Evolutionary conservation across 768 basidiomycete genomes (phyloP).

Genomic region (Solioccasus polychromus): DNA sequence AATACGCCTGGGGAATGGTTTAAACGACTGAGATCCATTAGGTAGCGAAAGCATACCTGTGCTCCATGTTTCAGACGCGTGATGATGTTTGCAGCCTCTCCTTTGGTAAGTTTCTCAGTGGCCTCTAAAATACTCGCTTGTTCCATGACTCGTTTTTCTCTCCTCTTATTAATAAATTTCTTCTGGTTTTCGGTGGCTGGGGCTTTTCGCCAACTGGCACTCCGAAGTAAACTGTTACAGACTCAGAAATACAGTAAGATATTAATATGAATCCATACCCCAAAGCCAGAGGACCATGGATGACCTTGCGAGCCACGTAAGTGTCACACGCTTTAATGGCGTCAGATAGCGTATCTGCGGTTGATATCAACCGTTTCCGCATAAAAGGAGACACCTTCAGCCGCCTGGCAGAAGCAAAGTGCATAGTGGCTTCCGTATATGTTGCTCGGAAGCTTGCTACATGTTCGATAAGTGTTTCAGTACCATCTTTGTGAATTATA

Average conservation of each 20-base stretch:
- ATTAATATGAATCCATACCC: slow-evolving; percentile 40
- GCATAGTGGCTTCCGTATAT: slow-evolving; percentile 52
- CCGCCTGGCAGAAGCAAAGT: slow-evolving; percentile 40
- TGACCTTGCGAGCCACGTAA: slow-evolving; percentile 54
- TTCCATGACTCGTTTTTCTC: slow-evolving; percentile 32
- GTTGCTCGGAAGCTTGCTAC: slow-evolving; percentile 44
- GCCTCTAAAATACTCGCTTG: slow-evolving; percentile 18
- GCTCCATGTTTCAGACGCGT: slow-evolving; percentile 76
- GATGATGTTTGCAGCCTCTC: slow-evolving; percentile 77
- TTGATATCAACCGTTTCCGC: slow-evolving; percentile 50
- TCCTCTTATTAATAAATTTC: slow-evolving; percentile 51
- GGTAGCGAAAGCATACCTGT: slow-evolving; percentile 40
- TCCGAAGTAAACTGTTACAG: slow-evolving; percentile 50
- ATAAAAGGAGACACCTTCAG: slow-evolving; percentile 54
- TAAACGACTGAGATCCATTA: background rate
- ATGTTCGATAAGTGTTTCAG: slow-evolving; percentile 8
- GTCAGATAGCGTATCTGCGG: slow-evolving; percentile 51
- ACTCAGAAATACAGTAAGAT: slow-evolving; percentile 3
- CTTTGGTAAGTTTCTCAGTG: slow-evolving; percentile 59
- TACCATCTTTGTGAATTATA: background rate
- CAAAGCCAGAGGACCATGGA: slow-evolving; percentile 44
- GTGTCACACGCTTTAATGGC: slow-evolving; percentile 71
- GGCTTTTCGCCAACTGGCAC: slow-evolving; percentile 61
- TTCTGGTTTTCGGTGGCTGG: slow-evolving; percentile 65
- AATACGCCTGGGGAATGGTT: slow-evolving; percentile 42